phyloP scores from a whole-genome alignment of 2,329 filamentous ascomycete genomes.

The Aspergillus pseudoterreus region DNA sequence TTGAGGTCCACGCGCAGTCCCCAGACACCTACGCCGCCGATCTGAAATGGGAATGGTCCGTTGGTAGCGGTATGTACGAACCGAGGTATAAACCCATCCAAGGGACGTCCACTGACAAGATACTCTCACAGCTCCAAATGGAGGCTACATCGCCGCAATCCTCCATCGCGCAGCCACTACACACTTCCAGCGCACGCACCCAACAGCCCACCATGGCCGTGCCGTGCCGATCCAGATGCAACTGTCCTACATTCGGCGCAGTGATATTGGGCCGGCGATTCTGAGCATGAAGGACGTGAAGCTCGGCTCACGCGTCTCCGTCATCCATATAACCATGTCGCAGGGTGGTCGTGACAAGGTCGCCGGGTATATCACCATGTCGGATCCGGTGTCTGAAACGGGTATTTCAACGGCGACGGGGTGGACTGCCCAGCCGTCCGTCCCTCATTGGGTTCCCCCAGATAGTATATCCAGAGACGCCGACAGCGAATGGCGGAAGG shows the following conservation, averaged over 20 bases:
- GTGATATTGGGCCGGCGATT: background rate
- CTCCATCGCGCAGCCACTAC: background rate
- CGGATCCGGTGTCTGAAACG: background rate
- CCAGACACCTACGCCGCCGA: slow-evolving; percentile 1
- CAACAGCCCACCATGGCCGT: background rate
- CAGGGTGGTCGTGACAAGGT: background rate
- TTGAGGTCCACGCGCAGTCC: background rate
- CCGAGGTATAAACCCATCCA: no score
- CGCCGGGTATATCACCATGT: background rate
- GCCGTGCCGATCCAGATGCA: background rate
- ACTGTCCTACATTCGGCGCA: background rate
- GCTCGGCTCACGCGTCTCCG: background rate
- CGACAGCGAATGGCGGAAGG: background rate
- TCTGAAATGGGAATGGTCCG: slow-evolving; percentile 1
- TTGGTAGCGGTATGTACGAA: slow-evolving; percentile 1
- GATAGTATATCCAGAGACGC: background rate
- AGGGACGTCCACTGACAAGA: background rate
- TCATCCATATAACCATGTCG: slow-evolving; percentile 1
- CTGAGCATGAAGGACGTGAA: slow-evolving; percentile 1
- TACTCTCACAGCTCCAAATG: background rate
- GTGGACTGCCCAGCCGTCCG: background rate
- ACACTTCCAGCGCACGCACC: background rate
- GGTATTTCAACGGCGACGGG: background rate
- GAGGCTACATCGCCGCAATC: slow-evolving; percentile 5
- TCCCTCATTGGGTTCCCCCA: background rate